Conservation (phyloP, 192 early-diverging fungal genomes). For the Thoreauomyces humboldtii region DNA sequence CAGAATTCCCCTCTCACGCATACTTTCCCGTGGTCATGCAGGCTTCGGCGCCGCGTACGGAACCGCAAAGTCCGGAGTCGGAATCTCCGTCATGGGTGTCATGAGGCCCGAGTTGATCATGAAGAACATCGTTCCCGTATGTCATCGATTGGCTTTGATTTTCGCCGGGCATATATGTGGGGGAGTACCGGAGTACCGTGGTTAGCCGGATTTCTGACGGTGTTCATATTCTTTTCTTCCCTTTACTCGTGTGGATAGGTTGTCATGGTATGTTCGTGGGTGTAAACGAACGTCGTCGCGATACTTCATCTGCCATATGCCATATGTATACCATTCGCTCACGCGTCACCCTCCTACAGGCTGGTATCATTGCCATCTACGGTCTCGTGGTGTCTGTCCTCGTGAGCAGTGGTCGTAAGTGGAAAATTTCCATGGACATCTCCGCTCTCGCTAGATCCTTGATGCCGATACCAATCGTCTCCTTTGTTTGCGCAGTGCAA, state of each 20-base stretch:
- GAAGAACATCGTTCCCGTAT: conserved; percentile 82
- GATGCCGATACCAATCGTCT: not conserved
- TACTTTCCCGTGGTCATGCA: conserved; percentile 35
- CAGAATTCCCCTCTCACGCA: not conserved
- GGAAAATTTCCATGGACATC: not conserved
- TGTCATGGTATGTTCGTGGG: conserved; percentile 79
- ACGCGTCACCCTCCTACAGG: conserved; percentile 38
- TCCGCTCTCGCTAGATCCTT: too few relatives aligned
- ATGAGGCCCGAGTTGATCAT: conserved; percentile 85
- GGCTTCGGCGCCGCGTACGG: conserved; percentile 97
- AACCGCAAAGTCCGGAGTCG: conserved; percentile 94
- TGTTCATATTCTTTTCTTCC: too few relatives aligned
- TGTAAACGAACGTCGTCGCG: too few relatives aligned
- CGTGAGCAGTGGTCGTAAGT: conserved; percentile 73
- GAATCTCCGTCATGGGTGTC: conserved; percentile 91
- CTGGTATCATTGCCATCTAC: conserved; percentile 98
- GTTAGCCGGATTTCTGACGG: too few relatives aligned
- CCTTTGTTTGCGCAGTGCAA: conserved; percentile 17
- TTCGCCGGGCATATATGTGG: too few relatives aligned
- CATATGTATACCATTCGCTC: too few relatives aligned
- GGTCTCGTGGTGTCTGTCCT: conserved; percentile 95
- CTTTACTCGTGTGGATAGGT: too few relatives aligned
- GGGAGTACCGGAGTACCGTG: too few relatives aligned
- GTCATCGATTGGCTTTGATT: too few relatives aligned
- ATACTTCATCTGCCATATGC: too few relatives aligned